Evolutionary conservation across 768 basidiomycete genomes (phyloP).

Genomic region (Pisolithus marmoratus): DNA sequence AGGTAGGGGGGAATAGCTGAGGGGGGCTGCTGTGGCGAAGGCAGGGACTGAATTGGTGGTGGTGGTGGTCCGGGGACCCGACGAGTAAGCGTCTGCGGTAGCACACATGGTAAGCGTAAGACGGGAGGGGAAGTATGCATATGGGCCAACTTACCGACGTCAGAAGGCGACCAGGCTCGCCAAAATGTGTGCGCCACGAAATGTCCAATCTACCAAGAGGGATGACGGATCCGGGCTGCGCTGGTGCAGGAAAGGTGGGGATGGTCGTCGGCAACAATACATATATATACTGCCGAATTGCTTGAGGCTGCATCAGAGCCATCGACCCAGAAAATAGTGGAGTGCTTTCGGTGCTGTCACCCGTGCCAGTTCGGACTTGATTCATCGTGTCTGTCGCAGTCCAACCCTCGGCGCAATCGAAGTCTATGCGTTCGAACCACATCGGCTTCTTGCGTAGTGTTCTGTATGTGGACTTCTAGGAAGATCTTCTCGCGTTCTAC

Average conservation of each 20-base stretch:
- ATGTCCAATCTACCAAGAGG: constrained; percentile 87
- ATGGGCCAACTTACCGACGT: constrained; percentile 53
- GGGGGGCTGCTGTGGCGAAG: constrained; percentile 36
- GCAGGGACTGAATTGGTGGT: constrained; percentile 8
- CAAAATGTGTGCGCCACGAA: constrained; percentile 79
- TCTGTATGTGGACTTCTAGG: constrained; percentile 91
- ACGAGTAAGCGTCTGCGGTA: constrained; percentile 63
- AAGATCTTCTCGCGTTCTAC: constrained; percentile 76
- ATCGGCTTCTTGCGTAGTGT: constrained; percentile 72
- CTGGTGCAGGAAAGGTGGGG: constrained; percentile 41
- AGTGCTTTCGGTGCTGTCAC: constrained; percentile 11
- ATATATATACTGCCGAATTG: constrained; percentile 84
- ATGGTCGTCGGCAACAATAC: constrained; percentile 53
- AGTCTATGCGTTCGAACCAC: constrained; percentile 74
- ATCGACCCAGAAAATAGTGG: constrained; percentile 54
- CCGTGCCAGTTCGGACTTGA: constrained; percentile 14
- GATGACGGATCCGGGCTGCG: constrained; percentile 64
- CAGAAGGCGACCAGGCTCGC: constrained; percentile 80
- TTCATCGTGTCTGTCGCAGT: constrained; percentile 53
- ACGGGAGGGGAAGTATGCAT: background rate
- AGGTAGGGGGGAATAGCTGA: constrained; percentile 76
- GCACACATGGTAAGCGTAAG: background rate
- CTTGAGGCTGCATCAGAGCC: constrained; percentile 77
- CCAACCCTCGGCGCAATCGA: constrained; percentile 72
- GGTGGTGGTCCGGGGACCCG: constrained; percentile 53